These are phyloP conservation scores for Boletus tomentosulus DNA, from an alignment of 768 basidiomycete genomes.

Conservation along the genomic window DNA sequence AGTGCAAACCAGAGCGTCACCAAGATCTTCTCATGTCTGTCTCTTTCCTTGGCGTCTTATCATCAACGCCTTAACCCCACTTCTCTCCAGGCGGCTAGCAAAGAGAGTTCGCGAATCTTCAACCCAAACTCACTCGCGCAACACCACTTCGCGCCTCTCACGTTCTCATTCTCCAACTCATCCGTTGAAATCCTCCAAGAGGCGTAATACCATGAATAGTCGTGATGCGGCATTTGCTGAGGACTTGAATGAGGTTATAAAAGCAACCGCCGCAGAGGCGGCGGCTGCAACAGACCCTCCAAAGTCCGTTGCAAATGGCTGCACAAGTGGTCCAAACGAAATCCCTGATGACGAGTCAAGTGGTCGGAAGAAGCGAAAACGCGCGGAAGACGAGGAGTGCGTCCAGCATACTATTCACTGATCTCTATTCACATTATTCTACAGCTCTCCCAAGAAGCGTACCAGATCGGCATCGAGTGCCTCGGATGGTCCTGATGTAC, in stretches of 20 bases:
- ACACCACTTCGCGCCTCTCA: conserved; percentile 58
- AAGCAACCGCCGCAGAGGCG: conserved; percentile 70
- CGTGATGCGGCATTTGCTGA: conserved; percentile 93
- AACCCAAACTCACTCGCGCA: conserved; percentile 54
- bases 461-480: conserved; percentile 71
- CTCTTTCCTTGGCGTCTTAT: conserved; percentile 11
- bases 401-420: conserved; percentile 22
- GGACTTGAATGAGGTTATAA: conserved; percentile 72
- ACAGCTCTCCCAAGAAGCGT: conserved; percentile 59
- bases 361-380: conserved; percentile 69
- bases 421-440: conserved; percentile 8
- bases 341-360: conserved; percentile 47
- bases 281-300: conserved; percentile 46
- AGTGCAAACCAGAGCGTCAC: conserved; percentile 86
- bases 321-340: conserved; percentile 38
- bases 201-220: conserved; percentile 97
- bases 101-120: conserved; percentile 63
- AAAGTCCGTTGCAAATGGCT: conserved; percentile 32
- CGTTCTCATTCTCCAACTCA: conserved; percentile 69
- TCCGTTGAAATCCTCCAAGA: conserved; percentile 69
- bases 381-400: conserved; percentile 68
- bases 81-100: conserved; percentile 50
- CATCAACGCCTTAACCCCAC: conserved; percentile 16
- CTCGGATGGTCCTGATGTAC: conserved; percentile 52
- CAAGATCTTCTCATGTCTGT: conserved; percentile 75